Base-by-base conservation (phyloP, 805 yeast genomes). In the Nakazawaea populi region DNA sequence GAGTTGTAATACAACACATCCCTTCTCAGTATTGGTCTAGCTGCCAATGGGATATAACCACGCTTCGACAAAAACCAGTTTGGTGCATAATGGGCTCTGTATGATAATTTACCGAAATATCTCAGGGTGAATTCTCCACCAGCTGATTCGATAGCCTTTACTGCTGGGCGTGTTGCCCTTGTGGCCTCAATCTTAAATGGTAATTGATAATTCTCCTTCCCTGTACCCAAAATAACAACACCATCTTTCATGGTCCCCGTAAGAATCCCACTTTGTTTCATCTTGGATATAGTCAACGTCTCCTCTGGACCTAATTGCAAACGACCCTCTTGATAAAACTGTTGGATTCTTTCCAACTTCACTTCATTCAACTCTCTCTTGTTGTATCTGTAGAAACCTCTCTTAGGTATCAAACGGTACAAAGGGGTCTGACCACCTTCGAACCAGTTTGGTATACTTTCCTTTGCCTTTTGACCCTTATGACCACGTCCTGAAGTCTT, bases 341-440 rank as follows among this genome's bases (percentile, higher is more conserved):
- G 75, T 61, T 85, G 87, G 51, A 94, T 81, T 57, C 82, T 76
- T 35, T 73, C 78, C 61, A 92, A 73, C 61, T 87, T 87, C 55
- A 94, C 61, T 58, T 79, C 82, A 46, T 73, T 70, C 58, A 80
- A 70, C 11, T 75, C 76, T 53, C 69, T 69, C 46, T 77, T 77
- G 59, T 78, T 81, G 29, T 77, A 79, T 65, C 89, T 80, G 60
- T 79, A 82, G 72, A 90, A 90, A 7, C 98, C 98, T 54, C 85
- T 74, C 65, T 92, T 92, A 58, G 97, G 96, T 69, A 89, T 83
- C 58, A 87, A 72, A 68, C 87, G 79, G 67, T 82, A 82, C 63
- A 85, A 82, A 29, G 97, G 98, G 1, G 98, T 94, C 67, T 94
- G 99, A 66, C 99, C 98, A 81, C 99, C 99, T 74, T 94, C 99